Base-by-base conservation (phyloP, 2,329 filamentous ascomycete species). In the Rhynchosporium secalis region DNA sequence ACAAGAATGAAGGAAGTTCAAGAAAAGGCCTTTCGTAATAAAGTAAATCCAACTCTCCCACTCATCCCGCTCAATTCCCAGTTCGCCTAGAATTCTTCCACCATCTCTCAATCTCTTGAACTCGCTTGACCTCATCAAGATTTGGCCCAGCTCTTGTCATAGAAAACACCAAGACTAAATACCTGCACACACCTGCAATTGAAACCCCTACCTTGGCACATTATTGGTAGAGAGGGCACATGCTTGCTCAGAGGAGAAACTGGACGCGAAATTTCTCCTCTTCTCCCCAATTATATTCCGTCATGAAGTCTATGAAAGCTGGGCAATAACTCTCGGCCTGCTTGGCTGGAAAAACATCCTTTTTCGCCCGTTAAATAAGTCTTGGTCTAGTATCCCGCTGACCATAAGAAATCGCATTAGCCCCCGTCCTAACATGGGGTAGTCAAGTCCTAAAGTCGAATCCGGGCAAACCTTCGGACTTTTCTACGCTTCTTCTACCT, bases 401-500 rank as follows among this genome's bases (percentile, higher is more conserved):
- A 57, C 41, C 43, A 57, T 57, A 57, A 52, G 36, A 26, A 57
- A 26, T 47, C 43, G 54, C 54, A 41, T 45, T 56, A 56, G 40
- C 31, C 55, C 43, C 55, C 38, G 13, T 3, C 33, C 51, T 26
- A 26, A 38, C 26, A 31, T 10, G 36, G 36, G 28, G n/a, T 15
- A 47, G n/a, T 46, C 43, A 46, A 28, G 41, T 47, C 13, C 20
- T 10, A 51, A n/a, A 51, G 46, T 51, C 29, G 12, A 60, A 55
- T 55, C 52, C 36, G 28, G 52, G 38, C 36, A 28, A 48, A 5
- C 29, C 33, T 36, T 36, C 33, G 33, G 9, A 5, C 33, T 6
- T 36, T 58, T 58, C 54, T 55, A 61, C 55, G 58, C 46, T 26
- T 52, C 33, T 51, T 56, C 33, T 45, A 56, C 28, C 33, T 45